Evolutionary conservation across 805 yeast genomes (phyloP).

Genomic region (Priceomyces castillae): DNA sequence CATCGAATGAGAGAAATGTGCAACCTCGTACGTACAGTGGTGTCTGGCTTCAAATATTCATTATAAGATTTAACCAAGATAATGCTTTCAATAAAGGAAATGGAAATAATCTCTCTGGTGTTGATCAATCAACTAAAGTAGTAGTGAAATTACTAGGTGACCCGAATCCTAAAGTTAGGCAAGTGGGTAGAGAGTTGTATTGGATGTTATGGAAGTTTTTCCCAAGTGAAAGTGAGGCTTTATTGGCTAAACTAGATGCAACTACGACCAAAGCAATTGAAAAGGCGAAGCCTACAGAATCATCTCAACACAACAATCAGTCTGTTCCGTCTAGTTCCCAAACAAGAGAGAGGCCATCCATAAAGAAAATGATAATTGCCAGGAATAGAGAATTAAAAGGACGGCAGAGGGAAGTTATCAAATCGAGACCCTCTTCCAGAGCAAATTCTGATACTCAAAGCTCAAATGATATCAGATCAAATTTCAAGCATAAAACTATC

Average conservation of each 20-base stretch:
- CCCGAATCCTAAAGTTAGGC: slow-evolving; percentile 79
- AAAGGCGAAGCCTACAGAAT: slow-evolving; percentile 48
- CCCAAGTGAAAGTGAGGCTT: slow-evolving; percentile 48
- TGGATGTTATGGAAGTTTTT: slow-evolving; percentile 64
- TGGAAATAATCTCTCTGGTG: slow-evolving; percentile 16
- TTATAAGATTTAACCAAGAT: slow-evolving; percentile 50
- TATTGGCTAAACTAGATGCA: slow-evolving; percentile 41
- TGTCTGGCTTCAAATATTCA: slow-evolving; percentile 62
- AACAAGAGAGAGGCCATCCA: slow-evolving; percentile 41
- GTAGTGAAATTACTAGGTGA: slow-evolving; percentile 65
- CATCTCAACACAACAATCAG: slow-evolving; percentile 15
- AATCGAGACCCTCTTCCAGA: slow-evolving; percentile 23
- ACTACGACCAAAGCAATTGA: slow-evolving; percentile 59
- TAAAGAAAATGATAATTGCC: slow-evolving; percentile 47
- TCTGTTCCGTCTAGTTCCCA: slow-evolving; percentile 1
- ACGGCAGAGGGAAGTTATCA: slow-evolving; percentile 17
- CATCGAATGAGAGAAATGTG: slow-evolving; percentile 66
- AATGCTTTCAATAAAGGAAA: slow-evolving; percentile 25
- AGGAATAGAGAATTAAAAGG: slow-evolving; percentile 37
- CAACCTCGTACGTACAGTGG: slow-evolving; percentile 70
- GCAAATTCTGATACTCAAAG: slow-evolving; percentile 5
- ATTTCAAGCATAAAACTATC: neutral
- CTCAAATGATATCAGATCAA: neutral
- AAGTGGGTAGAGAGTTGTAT: slow-evolving; percentile 64
- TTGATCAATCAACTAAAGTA: slow-evolving; percentile 49